Percentiles rank a stretch among this genome's conserved stretches.
phyloP scores from a whole-genome alignment of 2,329 filamentous ascomycete genomes.

The Cladosporium phlei region DNA sequence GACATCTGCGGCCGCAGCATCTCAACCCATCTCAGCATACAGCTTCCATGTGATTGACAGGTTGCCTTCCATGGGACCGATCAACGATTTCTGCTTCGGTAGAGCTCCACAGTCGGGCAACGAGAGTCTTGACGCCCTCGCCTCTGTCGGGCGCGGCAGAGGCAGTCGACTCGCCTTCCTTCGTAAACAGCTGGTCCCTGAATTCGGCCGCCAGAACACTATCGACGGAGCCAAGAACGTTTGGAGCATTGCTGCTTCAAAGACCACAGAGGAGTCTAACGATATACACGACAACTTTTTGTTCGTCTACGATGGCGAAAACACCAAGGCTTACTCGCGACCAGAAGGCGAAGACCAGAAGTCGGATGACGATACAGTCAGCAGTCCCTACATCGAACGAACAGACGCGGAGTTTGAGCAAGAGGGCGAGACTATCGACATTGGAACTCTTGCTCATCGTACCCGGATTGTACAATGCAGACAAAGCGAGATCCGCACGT shows the following conservation, averaged over 20 bases:
- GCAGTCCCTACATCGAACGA: conserved; percentile 42
- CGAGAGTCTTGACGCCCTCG: conserved; percentile 47
- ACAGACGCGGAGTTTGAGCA: conserved; percentile 87
- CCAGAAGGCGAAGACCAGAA: conserved; percentile 12
- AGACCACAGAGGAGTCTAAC: conserved; percentile 12
- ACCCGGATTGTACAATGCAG: conserved; percentile 83
- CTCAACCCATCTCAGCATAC: conserved; percentile 55
- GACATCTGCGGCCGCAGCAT: conserved; percentile 37
- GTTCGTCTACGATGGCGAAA: conserved; percentile 27
- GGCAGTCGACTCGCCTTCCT: conserved; percentile 69
- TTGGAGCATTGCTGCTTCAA: conserved; percentile 63
- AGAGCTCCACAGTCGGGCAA: conserved; percentile 40
- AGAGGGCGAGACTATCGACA: conserved; percentile 79
- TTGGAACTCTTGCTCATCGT: conserved; percentile 74
- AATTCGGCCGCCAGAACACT: conserved; percentile 63
- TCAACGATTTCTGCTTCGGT: conserved; percentile 69
- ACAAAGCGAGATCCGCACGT: conserved; percentile 80
- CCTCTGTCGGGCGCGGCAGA: conserved; percentile 58
- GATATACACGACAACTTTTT: conserved; percentile 24
- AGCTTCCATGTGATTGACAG: conserved; percentile 72
- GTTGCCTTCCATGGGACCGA: conserved; percentile 72
- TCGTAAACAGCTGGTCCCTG: conserved; percentile 71
- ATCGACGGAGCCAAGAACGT: conserved; percentile 69
- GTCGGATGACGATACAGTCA: conserved; percentile 10
- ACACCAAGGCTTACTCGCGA: conserved; percentile 25